phyloP scores from a whole-genome alignment of 2,329 filamentous ascomycete species.

The Byssoonygena ceratinophila region DNA sequence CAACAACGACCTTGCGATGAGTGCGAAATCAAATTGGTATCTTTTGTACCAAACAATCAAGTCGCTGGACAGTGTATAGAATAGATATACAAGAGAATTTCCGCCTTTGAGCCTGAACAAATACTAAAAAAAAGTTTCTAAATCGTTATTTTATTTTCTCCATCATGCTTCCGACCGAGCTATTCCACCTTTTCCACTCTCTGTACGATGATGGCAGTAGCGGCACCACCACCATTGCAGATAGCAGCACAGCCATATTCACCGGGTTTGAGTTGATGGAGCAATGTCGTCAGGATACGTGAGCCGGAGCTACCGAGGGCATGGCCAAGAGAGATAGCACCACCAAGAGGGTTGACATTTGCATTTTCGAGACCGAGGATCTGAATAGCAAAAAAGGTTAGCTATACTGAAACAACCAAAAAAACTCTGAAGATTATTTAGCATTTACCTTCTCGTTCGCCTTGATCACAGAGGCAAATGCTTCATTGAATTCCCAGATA shows the following conservation, averaged over 20 bases:
- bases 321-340: conserved; percentile 84
- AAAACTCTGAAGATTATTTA: no score
- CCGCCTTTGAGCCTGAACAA: not conserved
- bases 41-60: not conserved
- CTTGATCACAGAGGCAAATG: conserved; percentile 89
- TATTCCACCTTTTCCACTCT: conserved; percentile 50
- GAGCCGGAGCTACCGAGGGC: conserved; percentile 88
- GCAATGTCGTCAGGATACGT: conserved; percentile 74
- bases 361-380: conserved; percentile 71
- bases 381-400: conserved; percentile 31
- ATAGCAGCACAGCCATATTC: conserved; percentile 95
- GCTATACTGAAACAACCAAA: no score
- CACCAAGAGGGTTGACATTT: conserved; percentile 76
- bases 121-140: not conserved
- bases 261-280: conserved; percentile 83
- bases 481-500: conserved; percentile 97
- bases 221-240: conserved; percentile 90
- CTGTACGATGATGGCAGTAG: conserved; percentile 85
- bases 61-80: conserved; percentile 1
- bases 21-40: not conserved
- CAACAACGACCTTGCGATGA: not conserved
- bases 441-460: conserved; percentile 85
- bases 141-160: not conserved
- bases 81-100: not conserved
- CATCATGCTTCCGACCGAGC: not conserved